Evolutionary conservation across 2,329 filamentous ascomycete species (phyloP), one percentile per base, ranked within the genome.

Genomic region (Aspergillus terreus): DNA sequence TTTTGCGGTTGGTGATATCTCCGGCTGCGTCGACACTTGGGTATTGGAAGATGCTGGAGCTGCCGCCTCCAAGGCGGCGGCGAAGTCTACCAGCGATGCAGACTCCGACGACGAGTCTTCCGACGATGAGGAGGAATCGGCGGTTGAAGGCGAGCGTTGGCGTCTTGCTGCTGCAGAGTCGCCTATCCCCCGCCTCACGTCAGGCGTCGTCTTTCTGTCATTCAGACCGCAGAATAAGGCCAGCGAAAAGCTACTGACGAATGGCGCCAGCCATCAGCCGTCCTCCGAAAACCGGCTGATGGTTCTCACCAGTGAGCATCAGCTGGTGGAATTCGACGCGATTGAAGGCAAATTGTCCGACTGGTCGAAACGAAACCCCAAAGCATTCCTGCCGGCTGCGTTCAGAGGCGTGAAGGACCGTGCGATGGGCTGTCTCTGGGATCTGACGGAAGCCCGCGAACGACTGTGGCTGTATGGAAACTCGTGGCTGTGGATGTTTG

Each of bases 401-500:
- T 92, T 95, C 68, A 82, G 80, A 50, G 82, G 84, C 57, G 81
- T 91, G 21, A 83, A 86, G 53, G 91, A 96, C 67, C 79, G 89
- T 40, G 87, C 87, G 49, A 92, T 92, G 76, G 92, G 91, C 3
- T 84, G 85, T 23, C 71, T 96, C 36, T 97, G 92, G 92, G 88
- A 95, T 65, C 77, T 86, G 1, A 76, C 77, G 25, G 66, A 67
- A 25, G 58, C 60, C 6, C 73, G 74, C n/a, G 76, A 83, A 44
- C 82, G 92, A 12, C 72, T 92, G 6, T 97, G 92, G 90, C 74
- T 97, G 17, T 96, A 95, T 64, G 92, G 92, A 6, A 82, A 84
- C 38, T 85, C 82, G 1, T 97, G 91, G 80, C 71, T 99, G 21
- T 91, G 89, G 74, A 97, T 97, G 92, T 83, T 99, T 54, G 91